Evolutionary conservation across 192 early-diverging fungal genomes (phyloP).

Genomic region (Phlyctochytrium bullatum): DNA sequence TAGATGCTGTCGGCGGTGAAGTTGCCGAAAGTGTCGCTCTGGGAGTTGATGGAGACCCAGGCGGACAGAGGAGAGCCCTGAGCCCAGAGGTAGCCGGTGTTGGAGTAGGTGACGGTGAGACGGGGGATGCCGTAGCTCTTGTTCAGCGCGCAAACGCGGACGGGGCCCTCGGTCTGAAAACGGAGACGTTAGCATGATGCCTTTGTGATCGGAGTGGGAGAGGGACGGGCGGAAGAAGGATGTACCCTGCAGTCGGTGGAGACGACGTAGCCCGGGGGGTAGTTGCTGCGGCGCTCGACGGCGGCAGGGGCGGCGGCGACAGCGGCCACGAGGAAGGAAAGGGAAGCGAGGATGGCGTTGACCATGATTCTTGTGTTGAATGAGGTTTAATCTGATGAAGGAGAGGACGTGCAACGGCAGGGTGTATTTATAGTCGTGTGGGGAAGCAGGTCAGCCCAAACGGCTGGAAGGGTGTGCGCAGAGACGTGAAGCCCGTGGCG

Average conservation of each 20-base stretch:
- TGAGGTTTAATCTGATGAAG: too few relatives aligned
- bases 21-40: not conserved
- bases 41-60: not conserved
- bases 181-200: too few relatives aligned
- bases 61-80: constrained; percentile 7
- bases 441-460: too few relatives aligned
- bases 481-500: too few relatives aligned
- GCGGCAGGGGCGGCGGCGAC: not conserved
- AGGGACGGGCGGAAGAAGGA: too few relatives aligned
- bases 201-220: too few relatives aligned
- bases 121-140: not conserved
- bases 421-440: too few relatives aligned
- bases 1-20: not conserved
- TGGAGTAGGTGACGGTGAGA: not conserved
- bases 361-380: not conserved
- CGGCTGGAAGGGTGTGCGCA: too few relatives aligned
- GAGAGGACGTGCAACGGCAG: too few relatives aligned
- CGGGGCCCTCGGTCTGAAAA: not conserved
- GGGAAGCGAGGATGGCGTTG: not conserved
- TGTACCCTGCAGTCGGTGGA: not conserved
- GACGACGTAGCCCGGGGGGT: not conserved
- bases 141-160: not conserved
- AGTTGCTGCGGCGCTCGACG: not conserved
- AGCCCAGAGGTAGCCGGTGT: constrained; percentile 1
- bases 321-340: not conserved